Evolutionary conservation across 441 rosid genomes (phyloP).

Genomic region (Jatropha multifida): DNA sequence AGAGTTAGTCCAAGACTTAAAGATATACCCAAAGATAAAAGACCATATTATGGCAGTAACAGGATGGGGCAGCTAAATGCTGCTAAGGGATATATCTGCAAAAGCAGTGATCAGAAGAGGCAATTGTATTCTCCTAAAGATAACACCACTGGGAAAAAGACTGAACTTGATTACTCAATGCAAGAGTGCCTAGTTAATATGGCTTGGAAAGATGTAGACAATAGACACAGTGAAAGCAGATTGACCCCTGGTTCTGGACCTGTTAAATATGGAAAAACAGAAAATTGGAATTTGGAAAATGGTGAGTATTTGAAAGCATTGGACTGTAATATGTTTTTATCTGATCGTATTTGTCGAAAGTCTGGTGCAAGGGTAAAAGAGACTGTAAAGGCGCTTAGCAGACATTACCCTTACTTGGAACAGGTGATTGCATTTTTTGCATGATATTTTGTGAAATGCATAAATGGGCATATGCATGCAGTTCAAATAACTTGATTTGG

Average conservation of each 20-base stretch:
- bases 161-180: constrained; percentile 11
- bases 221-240: not conserved
- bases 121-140: constrained; percentile 2
- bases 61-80: not conserved
- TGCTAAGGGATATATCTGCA: constrained; percentile 1
- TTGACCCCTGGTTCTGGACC: constrained; percentile 17
- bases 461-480: not conserved
- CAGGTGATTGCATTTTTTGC: constrained; percentile 19
- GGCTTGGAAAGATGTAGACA: constrained; percentile 11
- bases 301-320: constrained; percentile 16
- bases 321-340: constrained; percentile 10
- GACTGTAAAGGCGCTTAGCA: constrained; percentile 11
- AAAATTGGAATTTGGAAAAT: constrained; percentile 14
- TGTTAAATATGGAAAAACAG: constrained; percentile 10
- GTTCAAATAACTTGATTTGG: not conserved
- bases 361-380: constrained; percentile 17
- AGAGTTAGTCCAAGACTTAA: constrained; percentile 32
- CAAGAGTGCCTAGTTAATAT: constrained; percentile 3
- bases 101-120: constrained; percentile 19
- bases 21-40: constrained; percentile 21
- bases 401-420: constrained; percentile 4
- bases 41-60: constrained; percentile 26
- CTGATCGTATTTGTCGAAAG: constrained; percentile 9
- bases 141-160: constrained; percentile 13
- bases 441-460: not conserved